phyloP scores from a whole-genome alignment of 352 stramenopile genomes.

The Elongisporangium prolatum region DNA sequence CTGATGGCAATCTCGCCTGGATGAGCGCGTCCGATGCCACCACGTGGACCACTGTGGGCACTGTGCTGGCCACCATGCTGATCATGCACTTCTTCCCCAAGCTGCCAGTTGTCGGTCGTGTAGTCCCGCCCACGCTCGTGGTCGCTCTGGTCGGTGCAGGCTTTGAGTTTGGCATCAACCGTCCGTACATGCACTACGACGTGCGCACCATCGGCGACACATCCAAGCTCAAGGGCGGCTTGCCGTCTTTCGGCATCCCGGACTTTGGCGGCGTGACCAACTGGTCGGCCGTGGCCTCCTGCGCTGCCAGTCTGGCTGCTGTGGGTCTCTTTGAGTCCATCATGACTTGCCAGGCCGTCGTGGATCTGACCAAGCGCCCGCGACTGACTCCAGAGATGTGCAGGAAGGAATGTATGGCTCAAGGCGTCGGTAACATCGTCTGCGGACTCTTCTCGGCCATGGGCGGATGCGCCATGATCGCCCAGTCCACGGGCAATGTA shows the following conservation, averaged over 20 bases:
- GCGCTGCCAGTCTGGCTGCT: slow-evolving; percentile 86
- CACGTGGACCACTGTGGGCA: slow-evolving; percentile 61
- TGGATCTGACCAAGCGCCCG: slow-evolving; percentile 80
- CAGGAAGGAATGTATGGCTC: slow-evolving; percentile 79
- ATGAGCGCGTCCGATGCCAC: slow-evolving; percentile 51
- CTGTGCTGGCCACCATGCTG: slow-evolving; percentile 75
- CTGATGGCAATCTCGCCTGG: slow-evolving; percentile 61
- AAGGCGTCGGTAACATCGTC: slow-evolving; percentile 91
- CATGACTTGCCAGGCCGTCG: slow-evolving; percentile 91
- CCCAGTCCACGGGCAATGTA: slow-evolving; percentile 89
- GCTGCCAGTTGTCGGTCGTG: slow-evolving; percentile 47
- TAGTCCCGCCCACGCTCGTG: slow-evolving; percentile 80
- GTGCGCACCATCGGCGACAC: slow-evolving; percentile 78
- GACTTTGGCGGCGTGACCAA: slow-evolving; percentile 41
- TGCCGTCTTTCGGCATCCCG: slow-evolving; percentile 51
- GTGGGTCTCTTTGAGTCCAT: slow-evolving; percentile 93
- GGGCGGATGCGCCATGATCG: slow-evolving; percentile 93
- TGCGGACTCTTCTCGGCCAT: slow-evolving; percentile 90
- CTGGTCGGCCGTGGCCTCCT: slow-evolving; percentile 78
- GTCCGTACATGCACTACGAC: slow-evolving; percentile 63
- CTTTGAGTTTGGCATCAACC: slow-evolving; percentile 87
- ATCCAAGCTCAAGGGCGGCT: slow-evolving; percentile 39
- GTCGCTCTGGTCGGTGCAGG: slow-evolving; percentile 67
- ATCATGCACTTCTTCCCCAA: slow-evolving; percentile 86
- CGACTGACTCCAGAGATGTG: slow-evolving; percentile 53